Base-by-base conservation (phyloP, 1,284 basidiomycete genomes). In the Meira nashicola region DNA sequence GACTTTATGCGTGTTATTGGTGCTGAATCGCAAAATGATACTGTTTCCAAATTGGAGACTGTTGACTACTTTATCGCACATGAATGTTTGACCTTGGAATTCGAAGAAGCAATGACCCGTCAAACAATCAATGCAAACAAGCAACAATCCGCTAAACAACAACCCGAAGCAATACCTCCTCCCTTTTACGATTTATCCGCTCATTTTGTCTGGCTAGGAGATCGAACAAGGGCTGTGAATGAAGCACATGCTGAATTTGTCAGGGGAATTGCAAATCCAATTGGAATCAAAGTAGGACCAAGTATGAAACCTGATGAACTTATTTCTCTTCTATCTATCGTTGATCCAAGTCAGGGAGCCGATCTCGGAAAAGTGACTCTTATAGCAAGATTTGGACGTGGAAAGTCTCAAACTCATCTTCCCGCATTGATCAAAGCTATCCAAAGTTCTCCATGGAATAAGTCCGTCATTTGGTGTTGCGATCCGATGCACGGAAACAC, bases 171-270 rank as follows among this genome's bases (percentile, higher is more conserved):
- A 39, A 53, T 60, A 2, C n/a, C n/a, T 0, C 37, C 61, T n/a
- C 64, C 63, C 52, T 49, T 83, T 73, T 92, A 91, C 80, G 90
- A 91, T 72, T 88, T 89, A 8, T 90, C 90, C 6, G 89, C 90
- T 5, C 93, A 95, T 78, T 94, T 94, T 79, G 80, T 97, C 60
- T 98, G 94, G 94, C 89, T 98, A 57, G 94, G 94, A 0, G 94
- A 98, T 80, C 85, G 94, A 52, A 98, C 94, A n/a, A 82, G 94
- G 47, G 90, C 95, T 79, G 81, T 96, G 2, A 86, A 87, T 61
- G 92, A 92, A 15, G 94, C 93, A 1, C 94, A 98, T 76, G 86
- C 96, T 37, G 94, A 97, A 81, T 78, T 68, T 33, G 67, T 76
- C 52, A 82, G 91, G 51, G 92, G 93, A 3, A 90, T 98, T 60